phyloP scores from a whole-genome alignment of 208 protist species.

The Lotmaria passim region DNA sequence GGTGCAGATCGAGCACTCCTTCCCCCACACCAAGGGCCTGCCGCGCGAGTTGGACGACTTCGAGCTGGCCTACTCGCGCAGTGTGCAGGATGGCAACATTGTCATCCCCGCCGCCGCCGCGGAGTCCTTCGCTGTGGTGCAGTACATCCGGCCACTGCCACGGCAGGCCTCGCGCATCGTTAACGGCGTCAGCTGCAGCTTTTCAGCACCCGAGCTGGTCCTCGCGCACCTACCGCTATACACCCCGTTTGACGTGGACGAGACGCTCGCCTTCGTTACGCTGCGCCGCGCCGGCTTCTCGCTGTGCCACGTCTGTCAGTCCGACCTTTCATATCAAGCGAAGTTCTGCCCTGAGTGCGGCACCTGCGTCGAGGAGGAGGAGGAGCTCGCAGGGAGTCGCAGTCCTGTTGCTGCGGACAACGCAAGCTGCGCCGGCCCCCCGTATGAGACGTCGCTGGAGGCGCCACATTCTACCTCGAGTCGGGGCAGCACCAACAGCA shows the following conservation, averaged over 20 bases:
- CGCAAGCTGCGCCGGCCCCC: too few relatives aligned
- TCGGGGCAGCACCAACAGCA: too few relatives aligned
- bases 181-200: not conserved
- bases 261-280: constrained; percentile 33
- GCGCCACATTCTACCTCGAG: not conserved
- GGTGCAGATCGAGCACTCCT: constrained; percentile 23
- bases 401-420: too few relatives aligned
- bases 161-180: not conserved
- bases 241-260: not conserved
- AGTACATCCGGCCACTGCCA: constrained; percentile 12
- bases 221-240: not conserved
- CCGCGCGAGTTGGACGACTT: constrained; percentile 30
- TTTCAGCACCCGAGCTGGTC: not conserved
- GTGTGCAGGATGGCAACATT: constrained; percentile 6
- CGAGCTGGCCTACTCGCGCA: constrained; percentile 29
- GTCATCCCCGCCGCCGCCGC: not conserved
- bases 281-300: constrained; percentile 25
- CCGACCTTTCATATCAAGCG: constrained; percentile 8
- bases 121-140: constrained; percentile 10
- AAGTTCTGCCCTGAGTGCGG: constrained; percentile 43
- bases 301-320: constrained; percentile 20
- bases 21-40: not conserved
- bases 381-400: too few relatives aligned
- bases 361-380: not conserved
- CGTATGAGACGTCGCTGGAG: not conserved